Evolutionary conservation across 2,329 filamentous ascomycete genomes (phyloP), one percentile per base, ranked within the genome.

Genomic region (Xylaria sp.): DNA sequence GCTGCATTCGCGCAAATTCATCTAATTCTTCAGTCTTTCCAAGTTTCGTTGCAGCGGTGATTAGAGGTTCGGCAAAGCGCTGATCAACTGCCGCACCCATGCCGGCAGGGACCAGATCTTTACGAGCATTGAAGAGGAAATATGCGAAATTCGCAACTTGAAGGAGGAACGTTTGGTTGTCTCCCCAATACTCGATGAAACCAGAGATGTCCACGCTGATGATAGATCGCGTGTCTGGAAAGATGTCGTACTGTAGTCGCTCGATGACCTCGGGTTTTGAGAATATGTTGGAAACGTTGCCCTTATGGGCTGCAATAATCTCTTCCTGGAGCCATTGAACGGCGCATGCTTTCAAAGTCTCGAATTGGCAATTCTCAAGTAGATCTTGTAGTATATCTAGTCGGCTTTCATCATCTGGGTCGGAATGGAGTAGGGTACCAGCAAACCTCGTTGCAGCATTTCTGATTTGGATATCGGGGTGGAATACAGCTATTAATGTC

Each of bases 291-390:
- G 78, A 71, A 35, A 75, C 69, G 44, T 75, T 75, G 1, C 71
- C 72, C 32, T 77, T 65, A 59, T 64, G 78, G 2, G 86, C 84
- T 4, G 82, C 77, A 9, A 90, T 82, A 18, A 91, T 80, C 75
- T 91, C 89, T 72, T 91, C 89, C 63, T 88, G 85, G 40, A 91
- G 79, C 89, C 89, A 91, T 3, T 84, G 84, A 4, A 91, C 84
- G 0, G 88, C 89, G 50, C 87, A 88, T 9, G 87, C 89, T 76
- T 90, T 90, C 44, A 91, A 81, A 0, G 85, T 83, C 1, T 88
- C 83, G 73, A 89, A 91, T 72, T 87, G 84, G 81, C 89, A 91
- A 76, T 90, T 89, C 78, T 91, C 88, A 13, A 91, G 79, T 13
- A 91, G 82, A 74, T 91, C 89, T 61, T 89, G 86, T 9, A 92